phyloP scores from a whole-genome alignment of 352 stramenopile genomes.

The Phytophthora chlamydospora region DNA sequence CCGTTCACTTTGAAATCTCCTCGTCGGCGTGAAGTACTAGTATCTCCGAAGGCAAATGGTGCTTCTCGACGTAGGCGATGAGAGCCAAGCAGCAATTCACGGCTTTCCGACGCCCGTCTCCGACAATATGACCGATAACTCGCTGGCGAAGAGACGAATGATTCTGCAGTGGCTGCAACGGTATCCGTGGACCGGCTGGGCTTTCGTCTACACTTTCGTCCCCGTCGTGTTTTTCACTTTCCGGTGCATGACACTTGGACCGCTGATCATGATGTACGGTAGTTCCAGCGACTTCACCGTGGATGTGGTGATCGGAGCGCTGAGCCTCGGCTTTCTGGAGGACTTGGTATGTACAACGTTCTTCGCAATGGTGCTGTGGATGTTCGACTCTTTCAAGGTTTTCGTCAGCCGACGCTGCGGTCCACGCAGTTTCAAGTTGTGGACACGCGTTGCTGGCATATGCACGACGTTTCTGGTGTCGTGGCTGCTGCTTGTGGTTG shows the following conservation, averaged over 20 bases:
- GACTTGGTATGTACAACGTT: conserved; percentile 44
- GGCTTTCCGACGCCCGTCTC: no score
- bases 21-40: no score
- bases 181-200: conserved; percentile 41
- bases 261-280: conserved; percentile 38
- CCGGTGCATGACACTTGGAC: conserved; percentile 20
- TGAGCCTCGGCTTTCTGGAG: conserved; percentile 44
- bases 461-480: conserved; percentile 30
- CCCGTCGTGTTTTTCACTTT: conserved; percentile 40
- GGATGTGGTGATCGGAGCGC: conserved; percentile 17
- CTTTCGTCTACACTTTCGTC: conserved; percentile 33
- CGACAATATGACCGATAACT: not conserved
- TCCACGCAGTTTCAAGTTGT: not conserved
- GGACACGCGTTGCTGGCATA: not conserved
- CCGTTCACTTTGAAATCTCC: no score
- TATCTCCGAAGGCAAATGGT: no score
- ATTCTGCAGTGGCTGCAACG: no score
- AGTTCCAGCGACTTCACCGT: conserved; percentile 22
- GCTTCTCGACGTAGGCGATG: no score
- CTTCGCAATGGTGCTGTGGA: conserved; percentile 32
- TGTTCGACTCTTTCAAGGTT: conserved; percentile 15
- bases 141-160: not conserved
- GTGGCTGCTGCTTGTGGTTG: conserved; percentile 30
- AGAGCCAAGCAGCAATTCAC: no score
- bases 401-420: no score